Base-by-base conservation (phyloP, 768 basidiomycete species). In the Hygrophoropsis aurantiaca region DNA sequence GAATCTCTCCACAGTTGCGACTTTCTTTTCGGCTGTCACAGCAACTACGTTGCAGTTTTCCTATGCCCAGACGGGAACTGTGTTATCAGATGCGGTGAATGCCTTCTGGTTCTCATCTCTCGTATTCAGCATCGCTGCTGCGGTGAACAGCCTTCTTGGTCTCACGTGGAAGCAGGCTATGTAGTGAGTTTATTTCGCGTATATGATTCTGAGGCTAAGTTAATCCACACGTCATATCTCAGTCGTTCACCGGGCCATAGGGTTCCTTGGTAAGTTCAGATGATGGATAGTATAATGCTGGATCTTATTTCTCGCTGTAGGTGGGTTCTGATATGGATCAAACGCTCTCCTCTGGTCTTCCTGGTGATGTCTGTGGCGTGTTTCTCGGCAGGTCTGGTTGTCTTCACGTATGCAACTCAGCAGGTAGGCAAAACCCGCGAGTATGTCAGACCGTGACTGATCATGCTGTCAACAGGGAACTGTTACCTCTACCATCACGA, bases 361-460 rank as follows among this genome's bases (percentile, higher is more conserved):
- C 79, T 90, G 38, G 87, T 90, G 49, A 74, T 90, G 62, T 88
- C 89, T 43, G 87, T 90, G 38, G 85, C 86, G 32, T 86, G 84
- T 65, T 91, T 91, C 66, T 90, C 85, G 1, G 75, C 86, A 36
- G 88, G 88, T 13, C 74, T 90, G 13, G 82, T 85, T 56, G 77
- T 84, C 36, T 90, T 90, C 58, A 77, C 86, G 11, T 90, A 89
- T 59, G 80, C 88, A 3, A 87, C 88, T 15, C 53, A 65, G 7
- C 85, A 87, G 74, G 86, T 83, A 63, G 49, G 55, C 55, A 58
- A 52, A 30, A 55, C 41, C 55, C 7, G 27, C 27, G 27, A 30
- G 27, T 13, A 7, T 13, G 13, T 13, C 13, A 19, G 24, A 26
- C 18, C 26, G 20, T 13, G 25, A n/a, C 16, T 23, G 27, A 30